Conservation (phyloP, 768 basidiomycete genomes). For the Cyathus striatus region DNA sequence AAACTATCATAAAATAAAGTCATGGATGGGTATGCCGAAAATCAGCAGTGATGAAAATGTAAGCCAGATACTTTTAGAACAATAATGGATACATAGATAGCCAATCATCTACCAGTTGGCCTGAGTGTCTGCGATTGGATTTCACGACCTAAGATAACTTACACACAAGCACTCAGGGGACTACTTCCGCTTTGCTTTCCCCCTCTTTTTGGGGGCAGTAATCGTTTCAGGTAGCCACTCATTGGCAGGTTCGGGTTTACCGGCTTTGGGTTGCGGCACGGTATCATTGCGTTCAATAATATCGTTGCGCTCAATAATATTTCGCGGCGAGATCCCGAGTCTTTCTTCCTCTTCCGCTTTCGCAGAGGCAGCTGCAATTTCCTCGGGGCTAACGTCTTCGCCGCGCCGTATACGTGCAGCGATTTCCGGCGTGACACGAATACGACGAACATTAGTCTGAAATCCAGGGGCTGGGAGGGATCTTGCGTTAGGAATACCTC, state of each 20-base stretch:
- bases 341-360: constrained; percentile 32
- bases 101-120: too few species aligned
- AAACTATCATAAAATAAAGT: too few species aligned
- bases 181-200: constrained; percentile 28
- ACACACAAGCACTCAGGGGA: too few species aligned
- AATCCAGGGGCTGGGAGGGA: constrained; percentile 41
- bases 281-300: constrained; percentile 12
- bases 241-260: constrained; percentile 28
- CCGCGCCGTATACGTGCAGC: constrained; percentile 46
- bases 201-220: constrained; percentile 37
- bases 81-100: too few species aligned
- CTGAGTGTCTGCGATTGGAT: too few species aligned
- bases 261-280: constrained; percentile 7
- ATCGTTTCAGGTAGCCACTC: constrained; percentile 50
- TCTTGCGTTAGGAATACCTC: constrained; percentile 1
- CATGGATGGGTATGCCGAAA: too few species aligned
- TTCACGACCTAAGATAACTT: too few species aligned
- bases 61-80: too few species aligned
- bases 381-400: constrained; percentile 48
- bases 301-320: constrained; percentile 18
- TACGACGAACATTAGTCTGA: constrained; percentile 44
- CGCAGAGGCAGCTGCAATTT: constrained; percentile 41
- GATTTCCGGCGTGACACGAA: constrained; percentile 51
- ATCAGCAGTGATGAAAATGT: too few species aligned
- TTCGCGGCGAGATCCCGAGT: constrained; percentile 9